Percentiles rank a stretch among this genome's conserved stretches.
These are phyloP conservation scores for Quercus suber DNA, from an alignment of 306 rosid genomes.

Conservation along the genomic window DNA sequence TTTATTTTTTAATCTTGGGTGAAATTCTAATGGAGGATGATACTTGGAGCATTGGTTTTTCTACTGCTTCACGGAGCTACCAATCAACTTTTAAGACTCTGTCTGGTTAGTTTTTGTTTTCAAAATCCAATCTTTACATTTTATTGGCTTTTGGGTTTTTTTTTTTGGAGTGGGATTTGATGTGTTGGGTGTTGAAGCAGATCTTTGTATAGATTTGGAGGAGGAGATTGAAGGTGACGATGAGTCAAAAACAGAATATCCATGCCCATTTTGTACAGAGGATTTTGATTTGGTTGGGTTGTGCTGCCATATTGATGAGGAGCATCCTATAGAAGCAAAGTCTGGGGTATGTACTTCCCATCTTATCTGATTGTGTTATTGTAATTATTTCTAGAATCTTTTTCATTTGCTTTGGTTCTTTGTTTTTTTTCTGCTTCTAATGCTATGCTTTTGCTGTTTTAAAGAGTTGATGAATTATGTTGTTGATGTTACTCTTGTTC, in stretches of 20 bases:
- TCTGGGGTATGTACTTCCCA: slow-evolving; percentile 48
- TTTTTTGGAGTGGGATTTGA: background rate
- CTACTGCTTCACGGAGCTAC: slow-evolving; percentile 41
- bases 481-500: background rate
- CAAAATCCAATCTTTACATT: background rate
- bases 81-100: slow-evolving; percentile 46
- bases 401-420: background rate
- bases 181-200: slow-evolving; percentile 30
- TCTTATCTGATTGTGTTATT: background rate
- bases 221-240: slow-evolving; percentile 60
- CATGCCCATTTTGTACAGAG: slow-evolving; percentile 64
- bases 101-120: slow-evolving; percentile 39
- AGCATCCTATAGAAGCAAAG: slow-evolving; percentile 52
- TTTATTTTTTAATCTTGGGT: background rate
- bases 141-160: background rate
- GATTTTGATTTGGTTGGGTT: slow-evolving; percentile 65
- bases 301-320: slow-evolving; percentile 60
- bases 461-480: background rate
- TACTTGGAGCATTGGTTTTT: slow-evolving; percentile 36
- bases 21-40: slow-evolving; percentile 50
- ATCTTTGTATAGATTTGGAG: slow-evolving; percentile 57
- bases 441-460: background rate
- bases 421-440: background rate
- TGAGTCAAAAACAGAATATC: slow-evolving; percentile 45
- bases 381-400: background rate